Evolutionary conservation across 1,139 yeast species (phyloP), one percentile per base, ranked within the genome.

Genomic region (Yamadazyma membranifaciens): DNA sequence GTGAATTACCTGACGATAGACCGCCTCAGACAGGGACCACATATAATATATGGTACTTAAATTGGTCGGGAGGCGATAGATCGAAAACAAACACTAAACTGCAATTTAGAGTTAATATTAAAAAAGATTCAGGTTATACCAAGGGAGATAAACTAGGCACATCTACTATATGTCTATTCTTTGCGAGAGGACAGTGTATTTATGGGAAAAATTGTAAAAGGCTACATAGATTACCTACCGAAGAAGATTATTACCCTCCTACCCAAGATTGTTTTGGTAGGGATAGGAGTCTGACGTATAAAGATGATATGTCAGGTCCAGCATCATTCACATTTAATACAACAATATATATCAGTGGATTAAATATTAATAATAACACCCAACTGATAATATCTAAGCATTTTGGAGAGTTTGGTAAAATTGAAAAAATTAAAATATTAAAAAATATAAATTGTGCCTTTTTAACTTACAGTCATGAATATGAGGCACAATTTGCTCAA

Each of bases 281-380:
- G 43, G 96, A 87, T 56, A 87, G 85, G 59, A 85, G 86, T 46
- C 73, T 87, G 1, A 86, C 81, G 34, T 87, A 87, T 56, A 69
- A 89, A 49, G 97, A 91, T 50, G 98, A 92, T 60, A 88, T 89
- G 96, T 83, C 86, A 34, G 98, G 98, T 16, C 85, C 88, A 2
- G 98, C 98, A 0, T 81, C 91, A n/a, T 82, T 91, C 55, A 73
- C 78, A 49, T 66, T 73, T 30, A 91, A 89, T 57, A 65, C 83
- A 42, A 88, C 97, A 0, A 59, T 92, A 9, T 91, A 84, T 55
- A 76, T 92, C 2, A 95, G 95, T 15, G 83, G 88, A 1, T 65
- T 88, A 17, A 67, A 62, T 36, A 54, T 63, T 50, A 52, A 46
- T 26, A 56, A 59, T 14, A 50, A 48, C 16, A 52, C 60, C 4